Base-by-base conservation (phyloP, 176 grass and related monocot genomes). In the Rhynchospora tenuis region DNA sequence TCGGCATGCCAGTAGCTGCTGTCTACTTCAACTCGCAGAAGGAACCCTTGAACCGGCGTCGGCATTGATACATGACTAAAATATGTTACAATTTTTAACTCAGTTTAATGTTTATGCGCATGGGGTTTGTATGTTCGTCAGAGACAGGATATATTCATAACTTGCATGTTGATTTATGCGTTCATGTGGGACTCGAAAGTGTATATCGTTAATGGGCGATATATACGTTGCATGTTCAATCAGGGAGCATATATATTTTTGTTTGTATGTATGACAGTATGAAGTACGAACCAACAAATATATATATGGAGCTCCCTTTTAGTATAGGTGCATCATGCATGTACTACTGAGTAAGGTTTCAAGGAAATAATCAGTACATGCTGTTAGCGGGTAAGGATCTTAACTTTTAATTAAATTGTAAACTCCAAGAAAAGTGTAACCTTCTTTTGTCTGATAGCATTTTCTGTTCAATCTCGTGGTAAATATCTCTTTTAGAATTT, bases 21-120 rank as follows among this genome's bases (percentile, higher is more conserved):
- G 89, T 91, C 87, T 93, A 97, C 89, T 93, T 93, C 91, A 97
- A 97, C 74, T 85, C 87, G 9, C 93, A 97, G 85, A 97, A 85
- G 84, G 93, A 97, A 84, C 91, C 93, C 2, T 84, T 63, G 9
- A 87, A 38, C 59, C 89, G 87, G 64, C 88, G 91, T n/a, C 93
- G 90, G 22, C 87, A 84, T 57, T 82, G 19, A 33, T 29, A 0
- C 26, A 15, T 22, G 29, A 9, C 5, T 38, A 38, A 13, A 48
- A 54, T 64, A 20, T 27, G 27, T 61, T 15, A 42, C 10, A 12
- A 28, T 28, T 28, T 46, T 0, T 5, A 69, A 69, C 65, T 69
- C 27, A 67, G 33, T 62, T 48, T 16, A 80, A 59, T 6, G 20
- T 31, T 57, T 58, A 46, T 13, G 27, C 69, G 59, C 60, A 69